phyloP scores from a whole-genome alignment of 495 filamentous ascomycete species.

The Chaetomium tenue region DNA sequence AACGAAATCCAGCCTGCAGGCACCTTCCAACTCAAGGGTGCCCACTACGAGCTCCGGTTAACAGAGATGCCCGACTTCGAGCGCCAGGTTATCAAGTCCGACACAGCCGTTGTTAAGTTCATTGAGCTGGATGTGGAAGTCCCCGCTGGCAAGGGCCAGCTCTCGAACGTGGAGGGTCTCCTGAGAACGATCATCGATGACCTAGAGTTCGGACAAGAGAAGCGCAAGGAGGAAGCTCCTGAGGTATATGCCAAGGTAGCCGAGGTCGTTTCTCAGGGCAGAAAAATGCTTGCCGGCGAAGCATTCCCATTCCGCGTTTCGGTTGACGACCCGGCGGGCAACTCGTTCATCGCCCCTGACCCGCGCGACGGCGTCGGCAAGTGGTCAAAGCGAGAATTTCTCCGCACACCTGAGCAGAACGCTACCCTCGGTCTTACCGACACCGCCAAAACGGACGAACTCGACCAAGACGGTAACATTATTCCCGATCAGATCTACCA shows the following conservation, averaged over 20 bases:
- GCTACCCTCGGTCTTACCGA: constrained; percentile 66
- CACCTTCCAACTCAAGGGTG: constrained; percentile 83
- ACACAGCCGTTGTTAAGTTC: constrained; percentile 75
- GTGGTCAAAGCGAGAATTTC: constrained; percentile 77
- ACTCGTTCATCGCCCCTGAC: constrained; percentile 93
- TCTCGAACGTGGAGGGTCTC: constrained; percentile 90
- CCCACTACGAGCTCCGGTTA: constrained; percentile 72
- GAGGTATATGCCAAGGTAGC: constrained; percentile 75
- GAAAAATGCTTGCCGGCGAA: constrained; percentile 68
- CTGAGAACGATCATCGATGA: constrained; percentile 72
- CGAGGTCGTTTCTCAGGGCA: constrained; percentile 65
- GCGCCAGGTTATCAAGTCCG: constrained; percentile 87
- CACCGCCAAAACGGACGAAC: constrained; percentile 33
- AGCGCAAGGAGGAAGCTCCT: constrained; percentile 67
- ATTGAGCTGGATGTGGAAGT: constrained; percentile 88
- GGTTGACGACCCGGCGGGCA: constrained; percentile 90
- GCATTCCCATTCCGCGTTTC: constrained; percentile 83
- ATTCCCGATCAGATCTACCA: constrained; percentile 85
- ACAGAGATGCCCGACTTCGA: constrained; percentile 68
- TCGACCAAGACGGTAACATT: constrained; percentile 68
- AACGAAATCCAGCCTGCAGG: constrained; percentile 89
- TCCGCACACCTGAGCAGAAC: constrained; percentile 81
- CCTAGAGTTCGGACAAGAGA: constrained; percentile 69
- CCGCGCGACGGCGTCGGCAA: constrained; percentile 71
- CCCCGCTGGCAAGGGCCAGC: constrained; percentile 79